Conservation (phyloP, 2,329 filamentous ascomycete genomes). For the Zymoseptoria crescenta region DNA sequence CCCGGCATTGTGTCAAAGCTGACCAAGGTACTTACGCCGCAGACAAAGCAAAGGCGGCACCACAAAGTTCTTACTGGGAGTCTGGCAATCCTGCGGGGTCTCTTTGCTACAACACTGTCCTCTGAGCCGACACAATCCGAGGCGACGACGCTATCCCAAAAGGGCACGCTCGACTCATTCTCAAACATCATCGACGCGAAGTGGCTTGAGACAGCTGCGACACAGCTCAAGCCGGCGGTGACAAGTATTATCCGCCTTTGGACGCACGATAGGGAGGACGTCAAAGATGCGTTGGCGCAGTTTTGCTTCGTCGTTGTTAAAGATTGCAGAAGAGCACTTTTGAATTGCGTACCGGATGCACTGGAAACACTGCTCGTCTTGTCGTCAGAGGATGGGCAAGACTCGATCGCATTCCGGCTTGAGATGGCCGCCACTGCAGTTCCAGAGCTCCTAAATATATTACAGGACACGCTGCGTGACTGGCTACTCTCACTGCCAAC, state of each 20-base stretch:
- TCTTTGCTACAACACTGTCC: slow-evolving; percentile 18
- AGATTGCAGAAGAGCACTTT: slow-evolving; percentile 66
- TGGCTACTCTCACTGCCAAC: slow-evolving; percentile 78
- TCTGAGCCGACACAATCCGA: neutral
- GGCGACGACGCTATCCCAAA: neutral
- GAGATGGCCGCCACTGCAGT: slow-evolving; percentile 57
- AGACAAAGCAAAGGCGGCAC: slow-evolving; percentile 51
- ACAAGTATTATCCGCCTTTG: slow-evolving; percentile 69
- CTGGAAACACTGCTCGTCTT: slow-evolving; percentile 75
- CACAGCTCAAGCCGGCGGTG: slow-evolving; percentile 76
- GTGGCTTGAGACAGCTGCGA: slow-evolving; percentile 74
- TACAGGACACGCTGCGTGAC: slow-evolving; percentile 65
- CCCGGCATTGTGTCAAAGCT: slow-evolving; percentile 81
- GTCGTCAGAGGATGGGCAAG: slow-evolving; percentile 43
- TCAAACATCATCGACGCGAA: slow-evolving; percentile 26
- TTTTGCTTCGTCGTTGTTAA: slow-evolving; percentile 71
- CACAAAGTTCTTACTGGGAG: slow-evolving; percentile 51
- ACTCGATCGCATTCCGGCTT: slow-evolving; percentile 36
- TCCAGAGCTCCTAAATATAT: slow-evolving; percentile 51
- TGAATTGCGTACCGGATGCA: slow-evolving; percentile 60
- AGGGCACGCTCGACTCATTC: slow-evolving; percentile 1
- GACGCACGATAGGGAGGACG: slow-evolving; percentile 59
- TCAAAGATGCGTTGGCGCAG: slow-evolving; percentile 58
- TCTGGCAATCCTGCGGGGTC: slow-evolving; percentile 16
- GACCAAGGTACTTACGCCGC: slow-evolving; percentile 64